These are phyloP conservation scores for Neofusicoccum sp. DNA, from an alignment of 2,329 filamentous ascomycete genomes.

Conservation along the genomic window DNA sequence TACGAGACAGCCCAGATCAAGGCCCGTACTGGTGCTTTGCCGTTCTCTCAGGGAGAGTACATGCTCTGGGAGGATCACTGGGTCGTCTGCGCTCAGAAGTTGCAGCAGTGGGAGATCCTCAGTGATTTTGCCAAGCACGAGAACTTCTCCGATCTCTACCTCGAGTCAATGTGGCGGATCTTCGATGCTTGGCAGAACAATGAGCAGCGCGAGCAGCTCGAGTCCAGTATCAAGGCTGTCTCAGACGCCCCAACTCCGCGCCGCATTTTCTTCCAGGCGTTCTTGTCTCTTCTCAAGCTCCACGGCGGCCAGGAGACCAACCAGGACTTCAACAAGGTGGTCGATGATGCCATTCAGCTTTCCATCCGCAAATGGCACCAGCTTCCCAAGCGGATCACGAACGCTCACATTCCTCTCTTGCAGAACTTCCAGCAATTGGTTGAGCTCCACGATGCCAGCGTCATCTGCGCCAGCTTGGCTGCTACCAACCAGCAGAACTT, in stretches of 20 bases:
- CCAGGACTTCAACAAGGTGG: slow-evolving; percentile 82
- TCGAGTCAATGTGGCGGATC: slow-evolving; percentile 94
- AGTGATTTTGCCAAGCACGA: slow-evolving; percentile 98
- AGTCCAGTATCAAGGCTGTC: slow-evolving; percentile 91
- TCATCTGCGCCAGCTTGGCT: slow-evolving; percentile 88
- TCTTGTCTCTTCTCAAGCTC: slow-evolving; percentile 93
- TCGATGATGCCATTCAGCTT: slow-evolving; percentile 94
- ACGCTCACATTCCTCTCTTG: slow-evolving; percentile 89
- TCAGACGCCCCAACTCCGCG: slow-evolving; percentile 96
- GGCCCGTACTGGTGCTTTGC: slow-evolving; percentile 90
- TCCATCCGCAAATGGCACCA: slow-evolving; percentile 99
- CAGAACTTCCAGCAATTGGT: slow-evolving; percentile 98
- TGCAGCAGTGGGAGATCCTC: slow-evolving; percentile 98
- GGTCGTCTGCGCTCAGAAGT: slow-evolving; percentile 94
- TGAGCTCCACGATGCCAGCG: slow-evolving; percentile 93
- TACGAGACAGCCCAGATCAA: slow-evolving; percentile 98
- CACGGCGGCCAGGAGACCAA: slow-evolving; percentile 82
- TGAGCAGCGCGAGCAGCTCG: slow-evolving; percentile 83
- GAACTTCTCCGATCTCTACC: slow-evolving; percentile 91
- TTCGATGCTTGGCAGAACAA: slow-evolving; percentile 91
- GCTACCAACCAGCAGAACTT: slow-evolving; percentile 81
- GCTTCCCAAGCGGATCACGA: slow-evolving; percentile 87
- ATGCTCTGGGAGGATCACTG: slow-evolving; percentile 99
- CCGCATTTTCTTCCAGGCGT: slow-evolving; percentile 95
- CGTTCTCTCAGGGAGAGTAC: slow-evolving; percentile 95